Percentiles rank a stretch among this genome's conserved stretches.
Conservation (phyloP, 2,329 filamentous ascomycete genomes). For the Fusarium virguliforme region DNA sequence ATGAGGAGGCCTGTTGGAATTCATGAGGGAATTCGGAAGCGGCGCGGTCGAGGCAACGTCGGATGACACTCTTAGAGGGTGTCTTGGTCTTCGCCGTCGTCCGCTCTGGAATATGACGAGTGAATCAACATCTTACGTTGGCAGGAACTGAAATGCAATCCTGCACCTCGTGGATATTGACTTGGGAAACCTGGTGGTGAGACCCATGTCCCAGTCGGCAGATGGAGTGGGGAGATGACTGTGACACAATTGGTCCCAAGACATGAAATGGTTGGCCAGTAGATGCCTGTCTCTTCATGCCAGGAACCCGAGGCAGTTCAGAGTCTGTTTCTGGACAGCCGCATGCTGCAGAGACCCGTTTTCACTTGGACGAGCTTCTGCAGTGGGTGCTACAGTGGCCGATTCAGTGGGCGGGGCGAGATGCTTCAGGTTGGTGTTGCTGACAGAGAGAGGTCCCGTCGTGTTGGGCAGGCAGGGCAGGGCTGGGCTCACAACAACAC, state of each 20-base stretch:
- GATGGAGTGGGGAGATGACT: neutral
- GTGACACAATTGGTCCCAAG: constrained; percentile 2
- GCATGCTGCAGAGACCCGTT: constrained; percentile 33
- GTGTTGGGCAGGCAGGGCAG: neutral
- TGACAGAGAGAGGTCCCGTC: neutral
- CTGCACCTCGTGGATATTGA: constrained; percentile 14
- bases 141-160: constrained; percentile 23
- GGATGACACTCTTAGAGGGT: neutral
- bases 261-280: constrained; percentile 18
- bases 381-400: neutral
- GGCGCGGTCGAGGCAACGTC: neutral
- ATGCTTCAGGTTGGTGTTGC: constrained; percentile 9
- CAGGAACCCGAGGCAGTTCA: constrained; percentile 42
- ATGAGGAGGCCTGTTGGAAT: constrained; percentile 3
- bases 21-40: constrained; percentile 5
- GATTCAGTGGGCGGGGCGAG: constrained; percentile 15
- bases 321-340: constrained; percentile 40
- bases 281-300: constrained; percentile 33
- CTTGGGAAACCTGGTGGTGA: constrained; percentile 19
- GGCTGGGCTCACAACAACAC: constrained; percentile 13
- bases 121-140: constrained; percentile 18
- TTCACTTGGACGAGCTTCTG: constrained; percentile 13
- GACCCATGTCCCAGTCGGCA: constrained; percentile 18
- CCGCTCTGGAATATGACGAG: constrained; percentile 1
- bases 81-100: constrained; percentile 3